Conservation (phyloP, 495 filamentous ascomycete genomes). For the Chaetomium fimeti region DNA sequence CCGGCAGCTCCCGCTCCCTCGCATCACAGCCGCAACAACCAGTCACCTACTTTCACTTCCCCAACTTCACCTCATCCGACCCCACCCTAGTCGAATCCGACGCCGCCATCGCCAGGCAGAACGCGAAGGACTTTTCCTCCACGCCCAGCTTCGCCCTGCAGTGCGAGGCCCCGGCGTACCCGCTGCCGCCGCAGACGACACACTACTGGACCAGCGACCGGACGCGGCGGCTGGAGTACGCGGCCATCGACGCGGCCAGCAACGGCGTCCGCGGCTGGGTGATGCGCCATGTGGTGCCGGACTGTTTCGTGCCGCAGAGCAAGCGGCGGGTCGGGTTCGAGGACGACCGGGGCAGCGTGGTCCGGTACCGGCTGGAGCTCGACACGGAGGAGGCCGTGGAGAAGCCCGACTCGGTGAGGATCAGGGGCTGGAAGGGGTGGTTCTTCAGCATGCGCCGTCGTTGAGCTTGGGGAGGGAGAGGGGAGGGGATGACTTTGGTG, state of each 20-base stretch:
- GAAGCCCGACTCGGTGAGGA: constrained; percentile 16
- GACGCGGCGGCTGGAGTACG: constrained; percentile 55
- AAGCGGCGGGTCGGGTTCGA: constrained; percentile 49
- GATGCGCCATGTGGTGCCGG: constrained; percentile 52
- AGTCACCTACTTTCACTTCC: constrained; percentile 50
- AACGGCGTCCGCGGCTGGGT: constrained; percentile 55
- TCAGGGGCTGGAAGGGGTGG: constrained; percentile 31
- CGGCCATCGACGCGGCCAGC: constrained; percentile 56
- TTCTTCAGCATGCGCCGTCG: constrained; percentile 27
- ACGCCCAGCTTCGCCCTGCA: background rate
- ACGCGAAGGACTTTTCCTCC: background rate
- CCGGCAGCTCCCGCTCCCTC: constrained; percentile 24
- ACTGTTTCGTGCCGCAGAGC: constrained; percentile 52
- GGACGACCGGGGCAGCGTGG: constrained; percentile 54
- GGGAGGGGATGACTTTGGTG: background rate
- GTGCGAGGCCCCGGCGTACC: constrained; percentile 21
- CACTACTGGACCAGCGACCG: constrained; percentile 58
- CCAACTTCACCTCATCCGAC: constrained; percentile 47
- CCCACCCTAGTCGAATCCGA: constrained; percentile 27
- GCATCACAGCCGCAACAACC: constrained; percentile 30
- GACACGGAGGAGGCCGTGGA: constrained; percentile 21
- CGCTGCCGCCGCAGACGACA: constrained; percentile 52
- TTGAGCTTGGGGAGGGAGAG: background rate
- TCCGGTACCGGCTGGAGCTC: constrained; percentile 53
- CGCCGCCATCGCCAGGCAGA: constrained; percentile 8